Base-by-base conservation (phyloP, 805 yeast genomes). In the Candida taoyuanica region DNA sequence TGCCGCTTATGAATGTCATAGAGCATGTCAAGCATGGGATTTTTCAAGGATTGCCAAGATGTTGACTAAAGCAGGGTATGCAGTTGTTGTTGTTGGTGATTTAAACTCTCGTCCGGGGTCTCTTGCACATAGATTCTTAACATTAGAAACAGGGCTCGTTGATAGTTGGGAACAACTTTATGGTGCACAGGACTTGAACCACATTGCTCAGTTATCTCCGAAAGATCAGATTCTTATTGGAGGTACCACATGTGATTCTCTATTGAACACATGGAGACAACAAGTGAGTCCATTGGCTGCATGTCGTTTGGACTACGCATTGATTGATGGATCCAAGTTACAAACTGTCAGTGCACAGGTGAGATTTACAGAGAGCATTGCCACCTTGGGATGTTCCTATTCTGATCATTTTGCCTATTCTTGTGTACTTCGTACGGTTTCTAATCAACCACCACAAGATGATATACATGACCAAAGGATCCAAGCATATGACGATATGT, bases 21-120 rank as follows among this genome's bases (percentile, higher is more conserved):
- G 98, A 34, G 80, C 96, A 0, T 76, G 93, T 41, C 98, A 93
- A 61, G 97, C 98, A 1, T 93, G 98, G 98, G 96, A 89, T 58
- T 75, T 93, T 58, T 73, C 93, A 24, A 73, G 76, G 36, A 43
- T 88, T 25, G 78, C 84, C 1, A 69, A 70, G 14, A 60, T 78
- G 26, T 71, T 89, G 32, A 68, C 70, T 31, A 68, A 67, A 39
- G 82, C 91, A 0, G 96, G 97, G 0, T 83, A 86, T 58, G 82
- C 89, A 1, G 91, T 85, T 1, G 73, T 93, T 21, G 78, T 88
- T 37, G 96, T 89, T 23, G 98, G 98, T 3, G 98, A 93, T 61
- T 71, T 93, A 55, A 93, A 93, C 58, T 84, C 93, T 4, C 72
- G 79, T 45, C 97, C 98, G 0, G 93, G 85, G 0, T 81, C 94